A percentile compares a stretch with the other conserved stretches of the same genome.
Conservation (phyloP, 768 basidiomycete genomes). For the Pleurotus giganteus region DNA sequence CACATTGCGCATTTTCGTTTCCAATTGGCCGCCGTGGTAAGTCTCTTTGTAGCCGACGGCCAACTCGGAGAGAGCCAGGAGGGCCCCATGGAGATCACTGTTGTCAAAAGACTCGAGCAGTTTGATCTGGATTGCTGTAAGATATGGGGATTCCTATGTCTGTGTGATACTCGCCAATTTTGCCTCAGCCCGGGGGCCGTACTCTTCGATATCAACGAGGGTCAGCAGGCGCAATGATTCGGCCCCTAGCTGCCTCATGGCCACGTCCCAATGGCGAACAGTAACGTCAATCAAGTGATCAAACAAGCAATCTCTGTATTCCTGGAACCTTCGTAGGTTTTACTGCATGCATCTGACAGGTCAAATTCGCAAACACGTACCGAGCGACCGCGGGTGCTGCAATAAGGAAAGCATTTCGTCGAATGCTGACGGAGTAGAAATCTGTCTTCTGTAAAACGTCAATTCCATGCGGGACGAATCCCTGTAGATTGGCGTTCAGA, state of each 20-base stretch:
- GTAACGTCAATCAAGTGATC: slow-evolving; percentile 74
- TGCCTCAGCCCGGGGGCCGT: slow-evolving; percentile 48
- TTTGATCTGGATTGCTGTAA: slow-evolving; percentile 35
- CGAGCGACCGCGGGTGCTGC: slow-evolving; percentile 86
- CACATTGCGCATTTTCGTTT: slow-evolving; percentile 47
- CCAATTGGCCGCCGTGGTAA: slow-evolving; percentile 27
- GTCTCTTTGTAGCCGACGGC: slow-evolving; percentile 52
- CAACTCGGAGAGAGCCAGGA: slow-evolving; percentile 74
- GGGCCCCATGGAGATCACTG: slow-evolving; percentile 75
- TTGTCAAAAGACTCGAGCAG: slow-evolving; percentile 64
- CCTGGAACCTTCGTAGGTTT: slow-evolving; percentile 56
- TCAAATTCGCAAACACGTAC: slow-evolving; percentile 43
- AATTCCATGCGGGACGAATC: slow-evolving; percentile 90
- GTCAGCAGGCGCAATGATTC: slow-evolving; percentile 72
- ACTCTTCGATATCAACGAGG: slow-evolving; percentile 48
- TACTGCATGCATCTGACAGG: not conserved
- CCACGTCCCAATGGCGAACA: slow-evolving; percentile 85
- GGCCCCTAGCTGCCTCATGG: slow-evolving; percentile 76
- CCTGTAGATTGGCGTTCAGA: slow-evolving; percentile 41
- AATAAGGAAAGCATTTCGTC: slow-evolving; percentile 79
- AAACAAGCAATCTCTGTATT: slow-evolving; percentile 69
- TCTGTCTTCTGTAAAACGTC: slow-evolving; percentile 90
- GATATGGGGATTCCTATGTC: slow-evolving; percentile 1
- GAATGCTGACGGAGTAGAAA: slow-evolving; percentile 89
- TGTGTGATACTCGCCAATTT: slow-evolving; percentile 48